Evolutionary conservation across 148 eudicot genomes (phyloP), one percentile per base, ranked within the genome.

Genomic region (Vaccinium corymbosum): DNA sequence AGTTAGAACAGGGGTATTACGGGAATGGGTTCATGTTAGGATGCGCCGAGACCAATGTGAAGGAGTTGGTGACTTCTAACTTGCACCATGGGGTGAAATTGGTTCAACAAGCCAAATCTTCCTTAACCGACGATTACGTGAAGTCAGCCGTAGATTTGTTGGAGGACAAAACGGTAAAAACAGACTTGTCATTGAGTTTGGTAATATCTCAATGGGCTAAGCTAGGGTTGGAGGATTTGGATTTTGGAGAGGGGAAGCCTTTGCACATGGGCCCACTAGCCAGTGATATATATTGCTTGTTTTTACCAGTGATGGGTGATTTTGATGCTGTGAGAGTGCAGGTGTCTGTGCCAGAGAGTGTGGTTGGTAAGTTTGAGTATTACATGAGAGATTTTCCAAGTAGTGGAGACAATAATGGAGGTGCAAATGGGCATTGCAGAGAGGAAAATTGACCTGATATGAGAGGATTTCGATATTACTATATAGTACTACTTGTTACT

Each of bases 171-270:
- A 91, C 76, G 13, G 86, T 91, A 3, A 92, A 81, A 79, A 90
- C 92, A 0, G 99, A 96, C 66, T 76, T 93, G 1, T 86, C 92
- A 0, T 35, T 90, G 16, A 91, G 91, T 38, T 84, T 96, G 85
- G 92, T 96, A 11, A 93, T 96, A 70, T 94, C 99, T 48, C 98
- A 94, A 81, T 96, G 99, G 99, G 91, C 99, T 0, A 96, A 86
- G 75, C 86, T 94, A 56, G 94, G 94, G 49, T 81, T 96, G 17
- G 98, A 96, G 83, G 92, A 93, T 55, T 53, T 96, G 87, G 94
- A 96, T 89, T 94, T 96, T 22, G 99, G 99, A 53, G 85, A 88
- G 61, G 99, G 99, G 2, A 91, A 90, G 79, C 85, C 99, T 19
- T 66, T 92, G 53, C 94, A 93, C 56, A 94, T 96, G 99, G 97